Conservation (phyloP, 495 filamentous ascomycete genomes). For the Elaphomyces granulatus region DNA sequence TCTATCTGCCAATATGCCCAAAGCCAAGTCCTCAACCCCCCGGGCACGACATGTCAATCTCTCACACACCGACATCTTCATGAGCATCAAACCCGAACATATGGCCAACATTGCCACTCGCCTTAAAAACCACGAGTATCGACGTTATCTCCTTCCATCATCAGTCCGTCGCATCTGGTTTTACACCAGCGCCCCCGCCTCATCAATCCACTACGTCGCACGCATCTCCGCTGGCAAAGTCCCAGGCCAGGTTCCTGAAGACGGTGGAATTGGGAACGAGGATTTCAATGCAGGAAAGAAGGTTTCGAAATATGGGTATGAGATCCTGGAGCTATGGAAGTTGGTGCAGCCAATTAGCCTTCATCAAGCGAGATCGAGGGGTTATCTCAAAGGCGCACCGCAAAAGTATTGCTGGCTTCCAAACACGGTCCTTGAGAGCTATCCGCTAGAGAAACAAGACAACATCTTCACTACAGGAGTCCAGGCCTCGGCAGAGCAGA, state of each 20-base stretch:
- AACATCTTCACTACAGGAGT: slow-evolving; percentile 7
- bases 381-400: slow-evolving; percentile 15
- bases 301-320: slow-evolving; percentile 22
- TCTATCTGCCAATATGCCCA: too few relatives aligned
- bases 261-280: slow-evolving; percentile 23
- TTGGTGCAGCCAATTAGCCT: slow-evolving; percentile 16
- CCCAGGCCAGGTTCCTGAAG: slow-evolving; percentile 21
- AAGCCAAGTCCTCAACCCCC: too few relatives aligned
- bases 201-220: slow-evolving; percentile 12
- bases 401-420: slow-evolving; percentile 21
- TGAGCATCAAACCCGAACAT: slow-evolving; percentile 23
- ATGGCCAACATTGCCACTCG: slow-evolving; percentile 19
- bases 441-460: slow-evolving; percentile 5
- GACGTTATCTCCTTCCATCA: slow-evolving; percentile 21
- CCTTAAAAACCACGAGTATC: slow-evolving; percentile 27
- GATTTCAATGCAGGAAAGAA: slow-evolving; percentile 28
- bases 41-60: too few relatives aligned
- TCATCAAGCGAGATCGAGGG: slow-evolving; percentile 11
- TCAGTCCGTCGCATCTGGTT: slow-evolving; percentile 21
- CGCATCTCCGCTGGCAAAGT: slow-evolving; percentile 10
- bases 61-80: slow-evolving; percentile 17
- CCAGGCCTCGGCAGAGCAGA: slow-evolving; percentile 6
- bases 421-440: slow-evolving; percentile 6
- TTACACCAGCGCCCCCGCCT: slow-evolving; percentile 18
- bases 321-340: slow-evolving; percentile 20